A percentile compares a stretch with the other conserved stretches of the same genome.
These are phyloP conservation scores for Ascochyta viciae-villosae DNA, from an alignment of 2,329 filamentous ascomycete genomes.

Conservation along the genomic window DNA sequence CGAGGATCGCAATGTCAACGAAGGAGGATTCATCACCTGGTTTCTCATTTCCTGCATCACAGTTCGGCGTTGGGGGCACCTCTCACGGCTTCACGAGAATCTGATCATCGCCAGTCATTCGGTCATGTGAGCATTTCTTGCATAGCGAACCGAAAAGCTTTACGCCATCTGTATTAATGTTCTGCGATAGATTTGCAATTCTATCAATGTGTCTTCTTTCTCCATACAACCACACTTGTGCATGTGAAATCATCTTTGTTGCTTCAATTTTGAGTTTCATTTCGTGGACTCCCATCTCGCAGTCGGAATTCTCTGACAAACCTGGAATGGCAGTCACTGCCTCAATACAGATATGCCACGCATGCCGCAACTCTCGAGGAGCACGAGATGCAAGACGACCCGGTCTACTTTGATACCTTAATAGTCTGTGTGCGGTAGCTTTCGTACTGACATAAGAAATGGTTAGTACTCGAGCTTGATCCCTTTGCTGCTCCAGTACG, in stretches of 20 bases:
- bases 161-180: conserved; percentile 1
- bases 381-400: too few species aligned
- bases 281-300: too few species aligned
- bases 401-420: too few species aligned
- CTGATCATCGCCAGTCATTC: conserved; percentile 4
- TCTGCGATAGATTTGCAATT: background rate
- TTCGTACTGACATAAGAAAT: too few species aligned
- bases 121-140: conserved; percentile 27
- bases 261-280: too few species aligned
- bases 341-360: background rate
- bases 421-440: too few species aligned
- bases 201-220: background rate
- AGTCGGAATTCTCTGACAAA: too few species aligned
- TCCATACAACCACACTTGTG: background rate
- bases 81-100: conserved; percentile 8
- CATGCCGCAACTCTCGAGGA: too few species aligned
- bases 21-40: background rate
- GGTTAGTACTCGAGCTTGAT: too few species aligned
- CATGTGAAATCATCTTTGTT: too few species aligned
- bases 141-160: conserved; percentile 20
- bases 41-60: conserved; percentile 24
- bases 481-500: too few species aligned
- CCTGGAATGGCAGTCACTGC: too few species aligned
- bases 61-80: conserved; percentile 27
- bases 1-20: conserved; percentile 2